These are phyloP conservation scores for Aeschynomene evenia DNA, from an alignment of 306 rosid genomes.

Conservation along the genomic window DNA sequence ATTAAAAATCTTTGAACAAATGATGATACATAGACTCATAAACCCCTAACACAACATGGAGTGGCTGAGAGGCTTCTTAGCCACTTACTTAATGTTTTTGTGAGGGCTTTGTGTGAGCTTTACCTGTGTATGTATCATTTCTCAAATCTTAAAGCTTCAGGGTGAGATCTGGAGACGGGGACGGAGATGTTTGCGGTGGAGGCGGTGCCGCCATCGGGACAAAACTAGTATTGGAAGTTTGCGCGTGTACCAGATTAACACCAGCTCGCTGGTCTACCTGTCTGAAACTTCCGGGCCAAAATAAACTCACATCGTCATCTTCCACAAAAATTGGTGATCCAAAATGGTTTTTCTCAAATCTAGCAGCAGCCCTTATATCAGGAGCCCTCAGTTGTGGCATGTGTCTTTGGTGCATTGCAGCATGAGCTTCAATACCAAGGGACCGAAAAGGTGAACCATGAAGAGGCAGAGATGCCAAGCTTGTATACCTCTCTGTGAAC, in stretches of 20 bases:
- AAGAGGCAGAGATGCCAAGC: conserved; percentile 91
- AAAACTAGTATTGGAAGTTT: conserved; percentile 40
- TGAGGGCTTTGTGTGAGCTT: conserved; percentile 10
- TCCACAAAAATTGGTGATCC: conserved; percentile 63
- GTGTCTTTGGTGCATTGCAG: conserved; percentile 67
- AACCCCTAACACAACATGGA: conserved; percentile 24
- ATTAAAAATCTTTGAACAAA: conserved; percentile 26
- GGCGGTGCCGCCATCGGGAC: conserved; percentile 32
- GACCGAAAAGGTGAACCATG: conserved; percentile 84
- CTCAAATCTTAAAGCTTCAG: conserved; percentile 61
- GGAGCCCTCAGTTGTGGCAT: conserved; percentile 44
- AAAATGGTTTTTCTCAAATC: conserved; percentile 59
- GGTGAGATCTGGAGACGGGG: conserved; percentile 89
- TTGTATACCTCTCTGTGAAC: conserved; percentile 68
- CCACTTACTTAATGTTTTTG: conserved; percentile 21
- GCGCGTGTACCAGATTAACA: conserved; percentile 31
- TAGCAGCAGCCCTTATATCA: conserved; percentile 57
- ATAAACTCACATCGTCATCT: conserved; percentile 63
- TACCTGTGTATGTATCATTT: conserved; percentile 6
- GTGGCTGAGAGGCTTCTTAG: conserved; percentile 28
- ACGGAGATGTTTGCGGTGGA: conserved; percentile 46
- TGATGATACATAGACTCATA: conserved; percentile 19
- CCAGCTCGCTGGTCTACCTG: conserved; percentile 51
- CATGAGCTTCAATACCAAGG: conserved; percentile 84
- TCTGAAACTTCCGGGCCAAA: conserved; percentile 96